Evolutionary conservation across 495 filamentous ascomycete species (phyloP).

Genomic region (Penicillium simplicissimum): DNA sequence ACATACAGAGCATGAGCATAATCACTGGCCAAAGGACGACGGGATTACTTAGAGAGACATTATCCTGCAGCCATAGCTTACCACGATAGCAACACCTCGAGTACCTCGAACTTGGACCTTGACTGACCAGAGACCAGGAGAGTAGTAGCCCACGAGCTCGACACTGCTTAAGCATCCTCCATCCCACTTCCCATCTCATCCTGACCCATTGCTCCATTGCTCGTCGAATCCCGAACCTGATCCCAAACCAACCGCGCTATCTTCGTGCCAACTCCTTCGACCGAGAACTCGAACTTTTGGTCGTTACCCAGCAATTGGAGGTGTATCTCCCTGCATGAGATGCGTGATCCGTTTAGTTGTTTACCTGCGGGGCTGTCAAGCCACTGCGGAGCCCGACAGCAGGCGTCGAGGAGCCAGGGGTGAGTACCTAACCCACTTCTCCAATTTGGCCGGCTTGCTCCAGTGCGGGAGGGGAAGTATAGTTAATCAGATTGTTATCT

Average conservation of each 20-base stretch:
- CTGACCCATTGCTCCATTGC: not conserved
- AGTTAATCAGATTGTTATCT: slow-evolving; percentile 1
- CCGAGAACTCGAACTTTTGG: not conserved
- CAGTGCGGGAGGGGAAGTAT: slow-evolving; percentile 4
- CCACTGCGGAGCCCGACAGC: slow-evolving; percentile 30
- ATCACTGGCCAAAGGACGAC: too few relatives aligned
- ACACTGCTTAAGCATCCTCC: not conserved
- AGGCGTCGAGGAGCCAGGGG: slow-evolving; percentile 5
- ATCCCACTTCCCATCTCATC: not conserved
- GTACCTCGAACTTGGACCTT: slow-evolving; percentile 1
- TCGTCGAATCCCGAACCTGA: not conserved
- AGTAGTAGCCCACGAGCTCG: not conserved
- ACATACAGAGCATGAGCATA: not conserved
- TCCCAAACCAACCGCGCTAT: not conserved
- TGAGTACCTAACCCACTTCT: slow-evolving; percentile 6
- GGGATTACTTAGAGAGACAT: too few relatives aligned
- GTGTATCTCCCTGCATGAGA: slow-evolving; percentile 24
- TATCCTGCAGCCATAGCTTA: not conserved
- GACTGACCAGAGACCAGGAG: not conserved
- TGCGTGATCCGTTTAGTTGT: slow-evolving; percentile 27
- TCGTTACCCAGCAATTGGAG: not conserved
- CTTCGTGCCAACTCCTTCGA: not conserved
- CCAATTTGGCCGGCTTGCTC: not conserved
- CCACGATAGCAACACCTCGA: not conserved
- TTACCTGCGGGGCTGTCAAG: slow-evolving; percentile 33